Percentiles rank a stretch among this genome's conserved stretches.
These are phyloP conservation scores for Corchorus capsularis DNA, from an alignment of 345 rosid species.

Conservation along the genomic window DNA sequence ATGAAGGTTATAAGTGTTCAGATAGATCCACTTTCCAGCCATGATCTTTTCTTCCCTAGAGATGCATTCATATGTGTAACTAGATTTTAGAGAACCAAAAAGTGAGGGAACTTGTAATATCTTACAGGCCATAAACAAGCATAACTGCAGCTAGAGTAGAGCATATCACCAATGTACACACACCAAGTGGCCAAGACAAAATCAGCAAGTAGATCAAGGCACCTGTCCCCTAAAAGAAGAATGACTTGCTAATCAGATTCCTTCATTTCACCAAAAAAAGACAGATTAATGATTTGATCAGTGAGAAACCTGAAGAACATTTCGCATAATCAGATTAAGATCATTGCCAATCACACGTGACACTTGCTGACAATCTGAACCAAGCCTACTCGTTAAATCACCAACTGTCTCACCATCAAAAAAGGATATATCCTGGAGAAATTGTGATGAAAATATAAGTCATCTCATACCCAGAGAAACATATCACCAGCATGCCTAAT, in stretches of 20 bases:
- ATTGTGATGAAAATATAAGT: slow-evolving; percentile 22
- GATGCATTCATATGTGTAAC: neutral
- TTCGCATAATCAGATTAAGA: slow-evolving; percentile 83
- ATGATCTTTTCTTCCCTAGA: slow-evolving; percentile 4
- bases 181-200: slow-evolving; percentile 86
- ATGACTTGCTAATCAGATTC: slow-evolving; percentile 29
- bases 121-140: slow-evolving; percentile 85
- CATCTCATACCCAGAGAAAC: neutral
- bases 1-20: slow-evolving; percentile 5
- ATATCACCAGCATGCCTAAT: slow-evolving; percentile 12
- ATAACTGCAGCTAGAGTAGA: slow-evolving; percentile 70
- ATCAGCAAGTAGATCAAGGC: slow-evolving; percentile 80
- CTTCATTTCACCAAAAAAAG: slow-evolving; percentile 11
- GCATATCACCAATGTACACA: slow-evolving; percentile 77
- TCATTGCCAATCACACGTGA: slow-evolving; percentile 93
- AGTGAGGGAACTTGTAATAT: slow-evolving; percentile 20
- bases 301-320: slow-evolving; percentile 76
- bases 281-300: slow-evolving; percentile 6
- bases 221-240: slow-evolving; percentile 73
- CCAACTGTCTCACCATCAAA: slow-evolving; percentile 95
- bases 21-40: neutral
- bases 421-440: slow-evolving; percentile 83
- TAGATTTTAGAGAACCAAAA: slow-evolving; percentile 15
- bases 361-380: slow-evolving; percentile 98
- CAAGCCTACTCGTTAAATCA: slow-evolving; percentile 97